phyloP scores from a whole-genome alignment of 1,284 basidiomycete genomes.

The Cryptococcus sp. region DNA sequence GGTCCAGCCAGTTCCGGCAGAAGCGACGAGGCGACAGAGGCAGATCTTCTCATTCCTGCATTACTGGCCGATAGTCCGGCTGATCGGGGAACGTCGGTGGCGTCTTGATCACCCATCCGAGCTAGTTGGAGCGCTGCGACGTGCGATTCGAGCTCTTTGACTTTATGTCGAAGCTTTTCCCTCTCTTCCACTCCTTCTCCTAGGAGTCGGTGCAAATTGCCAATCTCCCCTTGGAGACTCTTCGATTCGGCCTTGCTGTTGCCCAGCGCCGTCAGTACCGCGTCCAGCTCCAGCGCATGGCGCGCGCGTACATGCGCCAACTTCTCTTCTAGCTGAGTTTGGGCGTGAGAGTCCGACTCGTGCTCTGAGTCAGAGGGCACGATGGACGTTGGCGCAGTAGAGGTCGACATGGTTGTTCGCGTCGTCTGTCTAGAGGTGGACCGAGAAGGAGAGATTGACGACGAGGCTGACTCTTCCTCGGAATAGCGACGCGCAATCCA shows the following conservation, averaged over 20 bases:
- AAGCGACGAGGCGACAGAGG: conserved; percentile 4
- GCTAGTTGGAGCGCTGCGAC: neutral
- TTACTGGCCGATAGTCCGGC: neutral
- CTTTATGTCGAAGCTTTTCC: conserved; percentile 57
- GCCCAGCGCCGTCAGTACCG: conserved; percentile 50
- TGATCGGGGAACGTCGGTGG: neutral
- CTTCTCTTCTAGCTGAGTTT: conserved; percentile 5
- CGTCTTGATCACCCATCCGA: neutral
- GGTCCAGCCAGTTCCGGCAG: conserved; percentile 6
- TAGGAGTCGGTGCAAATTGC: conserved; percentile 63
- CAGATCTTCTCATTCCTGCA: conserved; percentile 3
- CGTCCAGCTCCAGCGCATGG: conserved; percentile 37
- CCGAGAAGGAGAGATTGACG: neutral
- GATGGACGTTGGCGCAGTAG: conserved; percentile 1
- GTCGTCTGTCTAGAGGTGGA: neutral
- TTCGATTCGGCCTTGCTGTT: conserved; percentile 55
- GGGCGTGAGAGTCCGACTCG: neutral
- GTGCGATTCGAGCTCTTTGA: conserved; percentile 20
- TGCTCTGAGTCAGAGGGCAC: neutral
- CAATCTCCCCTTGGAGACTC: conserved; percentile 62
- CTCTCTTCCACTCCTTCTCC: conserved; percentile 57
- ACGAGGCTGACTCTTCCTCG: neutral
- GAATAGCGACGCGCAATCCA: conserved; percentile 1
- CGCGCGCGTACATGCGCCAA: conserved; percentile 20
- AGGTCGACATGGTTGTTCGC: neutral